Base-by-base conservation (phyloP, 2,329 filamentous ascomycete species). In the Drechslera avenae region DNA sequence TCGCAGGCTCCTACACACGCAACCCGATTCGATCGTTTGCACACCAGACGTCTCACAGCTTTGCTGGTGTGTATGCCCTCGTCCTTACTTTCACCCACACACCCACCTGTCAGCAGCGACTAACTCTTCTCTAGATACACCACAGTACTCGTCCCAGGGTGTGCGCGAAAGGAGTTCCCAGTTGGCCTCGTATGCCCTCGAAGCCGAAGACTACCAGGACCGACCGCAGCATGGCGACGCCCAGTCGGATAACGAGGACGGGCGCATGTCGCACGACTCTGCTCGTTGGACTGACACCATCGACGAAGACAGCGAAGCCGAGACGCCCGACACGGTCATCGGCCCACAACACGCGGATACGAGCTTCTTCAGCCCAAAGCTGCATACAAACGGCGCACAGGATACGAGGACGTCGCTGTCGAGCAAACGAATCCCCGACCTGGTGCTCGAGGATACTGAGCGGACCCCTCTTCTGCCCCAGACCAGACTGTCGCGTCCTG, bases 151-250 rank as follows among this genome's bases (percentile, higher is more conserved):
- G 32, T 82, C 81, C 28, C 85, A 86, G 52, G 89, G 86, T 59
- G 88, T 96, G 33, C 87, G 91, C 57, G 87, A 94, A 74, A 88
- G 94, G 68, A 95, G 91, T 2, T 90, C 91, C 43, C 90, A 96
- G 74, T 80, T 96, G 49, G 91, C 91, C 35, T 90, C 85, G 14
- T 91, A 92, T 69, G 86, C 90, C 41, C 81, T 96, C 66, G 72
- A 67, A 35, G 59, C 71, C 33, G 69, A 69, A 33, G 50, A 64
- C 28, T 73, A 71, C 57, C 67, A 68, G 43, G 60, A 60, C 54
- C 60, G 60, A 4, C 57, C 55, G 19, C 58, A 54, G 34, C 51
- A 62, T 41, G 59, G 54, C 12, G 68, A 63, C 9, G 41, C 54
- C 8, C 48, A 64, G 6, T 55, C 60, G 12, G 64, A 63, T 12